These are phyloP conservation scores for Takakia lepidozioides DNA, from an alignment of 225 moss, liverwort and hornwort genomes.

Conservation along the genomic window DNA sequence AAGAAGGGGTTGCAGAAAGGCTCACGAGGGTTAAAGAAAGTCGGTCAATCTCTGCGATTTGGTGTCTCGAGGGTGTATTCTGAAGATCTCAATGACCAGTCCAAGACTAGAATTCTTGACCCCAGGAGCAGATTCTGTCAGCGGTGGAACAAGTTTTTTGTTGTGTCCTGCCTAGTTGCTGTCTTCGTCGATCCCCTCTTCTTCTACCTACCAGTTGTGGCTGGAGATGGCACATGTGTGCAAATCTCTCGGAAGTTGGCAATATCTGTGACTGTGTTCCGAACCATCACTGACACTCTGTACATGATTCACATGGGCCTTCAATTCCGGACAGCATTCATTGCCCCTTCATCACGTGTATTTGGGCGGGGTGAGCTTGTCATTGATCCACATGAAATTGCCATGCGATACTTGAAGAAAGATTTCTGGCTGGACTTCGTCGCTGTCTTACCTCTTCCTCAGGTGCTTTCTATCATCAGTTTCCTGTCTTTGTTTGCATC, in stretches of 20 bases:
- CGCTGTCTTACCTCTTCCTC: conserved; percentile 57
- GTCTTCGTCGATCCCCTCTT: conserved; percentile 67
- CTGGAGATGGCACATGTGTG: conserved; percentile 18
- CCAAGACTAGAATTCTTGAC: conserved; percentile 18
- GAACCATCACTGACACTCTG: conserved; percentile 49
- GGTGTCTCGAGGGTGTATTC: not conserved
- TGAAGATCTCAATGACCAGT: not conserved
- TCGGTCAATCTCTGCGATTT: conserved; percentile 24
- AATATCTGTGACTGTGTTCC: conserved; percentile 46
- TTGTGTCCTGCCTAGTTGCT: conserved; percentile 49
- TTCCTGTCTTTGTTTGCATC: no score
- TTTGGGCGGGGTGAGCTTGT: conserved; percentile 53
- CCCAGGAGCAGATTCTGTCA: conserved; percentile 25
- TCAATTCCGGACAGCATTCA: conserved; percentile 47
- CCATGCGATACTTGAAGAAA: conserved; percentile 25
- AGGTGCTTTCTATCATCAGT: conserved; percentile 21
- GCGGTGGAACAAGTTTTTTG: conserved; percentile 53
- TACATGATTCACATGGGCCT: conserved; percentile 56
- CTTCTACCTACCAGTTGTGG: conserved; percentile 42
- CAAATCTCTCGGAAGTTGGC: conserved; percentile 9
- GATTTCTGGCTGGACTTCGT: conserved; percentile 58
- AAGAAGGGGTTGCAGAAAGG: conserved; percentile 24
- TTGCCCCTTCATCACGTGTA: conserved; percentile 37
- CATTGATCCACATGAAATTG: conserved; percentile 32
- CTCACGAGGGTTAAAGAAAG: conserved; percentile 15